Evolutionary conservation across 2,329 filamentous ascomycete genomes (phyloP).

Genomic region (Colletotrichum tropicicola): DNA sequence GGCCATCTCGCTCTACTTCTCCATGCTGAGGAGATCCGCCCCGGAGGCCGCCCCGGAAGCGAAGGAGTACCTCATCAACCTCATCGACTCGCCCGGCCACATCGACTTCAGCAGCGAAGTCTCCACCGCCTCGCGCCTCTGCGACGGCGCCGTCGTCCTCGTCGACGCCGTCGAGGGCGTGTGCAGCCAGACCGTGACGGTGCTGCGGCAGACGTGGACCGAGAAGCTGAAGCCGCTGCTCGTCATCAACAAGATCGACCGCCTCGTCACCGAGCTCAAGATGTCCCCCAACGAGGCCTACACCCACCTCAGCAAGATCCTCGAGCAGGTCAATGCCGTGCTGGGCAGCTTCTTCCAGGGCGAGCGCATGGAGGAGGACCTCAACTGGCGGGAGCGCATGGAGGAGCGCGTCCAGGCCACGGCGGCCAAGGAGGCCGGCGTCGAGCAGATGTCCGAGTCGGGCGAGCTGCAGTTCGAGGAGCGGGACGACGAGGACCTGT

Average conservation of each 20-base stretch:
- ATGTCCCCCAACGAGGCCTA: slow-evolving; percentile 93
- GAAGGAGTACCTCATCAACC: slow-evolving; percentile 93
- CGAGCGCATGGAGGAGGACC: slow-evolving; percentile 97
- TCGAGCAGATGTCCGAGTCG: slow-evolving; percentile 57
- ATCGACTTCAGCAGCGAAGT: slow-evolving; percentile 99
- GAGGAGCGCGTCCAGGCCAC: slow-evolving; percentile 81
- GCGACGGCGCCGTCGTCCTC: slow-evolving; percentile 92
- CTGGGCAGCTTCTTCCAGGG: slow-evolving; percentile 98
- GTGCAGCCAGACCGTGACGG: slow-evolving; percentile 97
- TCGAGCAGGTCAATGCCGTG: slow-evolving; percentile 97
- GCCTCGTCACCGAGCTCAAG: slow-evolving; percentile 91
- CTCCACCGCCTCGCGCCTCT: slow-evolving; percentile 91
- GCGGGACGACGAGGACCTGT: slow-evolving; percentile 93
- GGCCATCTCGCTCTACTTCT: slow-evolving; percentile 95
- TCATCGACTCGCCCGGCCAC: slow-evolving; percentile 97
- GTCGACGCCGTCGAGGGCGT: slow-evolving; percentile 98
- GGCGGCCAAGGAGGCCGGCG: slow-evolving; percentile 34
- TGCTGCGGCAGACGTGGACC: slow-evolving; percentile 92
- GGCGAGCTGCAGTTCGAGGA: slow-evolving; percentile 82
- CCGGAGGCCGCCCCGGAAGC: slow-evolving; percentile 75
- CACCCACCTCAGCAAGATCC: slow-evolving; percentile 84
- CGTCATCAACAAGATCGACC: slow-evolving; percentile 98
- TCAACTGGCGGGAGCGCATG: slow-evolving; percentile 93
- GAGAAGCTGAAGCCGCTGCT: slow-evolving; percentile 95
- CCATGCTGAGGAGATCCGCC: slow-evolving; percentile 79